phyloP scores from a whole-genome alignment of 768 basidiomycete species.

The Hygrocybe coccinea region DNA sequence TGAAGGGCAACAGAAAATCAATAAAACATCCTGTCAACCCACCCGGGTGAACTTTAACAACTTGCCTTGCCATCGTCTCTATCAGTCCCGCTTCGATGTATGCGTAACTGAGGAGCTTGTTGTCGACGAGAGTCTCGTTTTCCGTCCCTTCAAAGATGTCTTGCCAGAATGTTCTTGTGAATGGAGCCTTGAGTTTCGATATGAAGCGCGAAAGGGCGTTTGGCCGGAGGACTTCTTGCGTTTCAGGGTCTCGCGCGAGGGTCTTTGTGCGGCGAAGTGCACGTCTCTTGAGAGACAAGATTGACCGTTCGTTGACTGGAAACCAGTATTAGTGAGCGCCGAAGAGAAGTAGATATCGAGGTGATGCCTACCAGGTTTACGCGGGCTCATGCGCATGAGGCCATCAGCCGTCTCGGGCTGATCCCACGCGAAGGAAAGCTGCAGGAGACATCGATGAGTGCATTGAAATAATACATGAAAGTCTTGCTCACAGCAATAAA shows the following conservation, averaged over 20 bases:
- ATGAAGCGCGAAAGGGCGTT: constrained; percentile 37
- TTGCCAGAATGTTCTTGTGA: constrained; percentile 57
- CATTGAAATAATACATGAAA: background rate
- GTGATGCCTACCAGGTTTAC: constrained; percentile 50
- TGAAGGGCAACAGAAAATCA: background rate
- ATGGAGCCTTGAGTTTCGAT: constrained; percentile 44
- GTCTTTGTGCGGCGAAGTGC: constrained; percentile 56
- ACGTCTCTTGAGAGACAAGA: constrained; percentile 47
- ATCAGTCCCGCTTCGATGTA: constrained; percentile 64
- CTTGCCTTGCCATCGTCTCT: constrained; percentile 53
- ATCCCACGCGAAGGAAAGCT: constrained; percentile 73
- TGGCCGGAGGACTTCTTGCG: constrained; percentile 39
- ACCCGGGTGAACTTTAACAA: background rate
- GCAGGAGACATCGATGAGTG: constrained; percentile 2
- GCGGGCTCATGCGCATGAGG: constrained; percentile 61
- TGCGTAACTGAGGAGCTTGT: constrained; percentile 58
- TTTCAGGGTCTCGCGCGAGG: constrained; percentile 50
- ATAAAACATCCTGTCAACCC: background rate
- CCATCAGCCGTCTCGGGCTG: constrained; percentile 60
- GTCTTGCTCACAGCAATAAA: constrained; percentile 52
- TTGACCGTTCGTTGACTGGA: constrained; percentile 53
- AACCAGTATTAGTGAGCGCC: background rate
- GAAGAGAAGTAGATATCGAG: background rate
- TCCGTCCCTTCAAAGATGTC: constrained; percentile 50
- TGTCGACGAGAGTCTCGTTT: constrained; percentile 57